Conservation (phyloP, 495 filamentous ascomycete genomes). For the Mytilinidion resinicola region DNA sequence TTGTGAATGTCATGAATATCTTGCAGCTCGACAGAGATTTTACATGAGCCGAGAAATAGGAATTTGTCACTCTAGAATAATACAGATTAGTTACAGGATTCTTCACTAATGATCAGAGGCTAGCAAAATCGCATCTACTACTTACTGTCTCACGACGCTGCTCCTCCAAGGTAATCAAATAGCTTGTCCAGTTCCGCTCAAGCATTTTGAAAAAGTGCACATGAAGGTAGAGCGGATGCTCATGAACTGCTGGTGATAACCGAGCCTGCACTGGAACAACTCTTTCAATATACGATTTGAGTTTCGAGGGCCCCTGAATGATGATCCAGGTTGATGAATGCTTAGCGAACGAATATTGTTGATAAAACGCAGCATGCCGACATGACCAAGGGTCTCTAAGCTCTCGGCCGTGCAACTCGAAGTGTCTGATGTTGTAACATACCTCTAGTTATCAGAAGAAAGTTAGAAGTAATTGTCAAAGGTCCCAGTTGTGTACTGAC, state of each 20-base stretch:
- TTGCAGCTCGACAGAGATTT: too few relatives aligned
- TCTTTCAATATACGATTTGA: background rate
- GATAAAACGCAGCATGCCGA: slow-evolving; percentile 29
- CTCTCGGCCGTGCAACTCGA: slow-evolving; percentile 23
- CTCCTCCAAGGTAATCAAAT: background rate
- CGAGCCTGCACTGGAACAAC: background rate
- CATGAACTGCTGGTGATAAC: background rate
- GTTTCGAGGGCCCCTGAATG: background rate
- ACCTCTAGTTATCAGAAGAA: slow-evolving; percentile 10
- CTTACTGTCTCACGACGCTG: too few relatives aligned
- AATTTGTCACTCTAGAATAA: too few relatives aligned
- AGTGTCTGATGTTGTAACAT: slow-evolving; percentile 31
- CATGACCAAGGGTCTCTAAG: slow-evolving; percentile 31
- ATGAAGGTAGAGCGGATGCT: background rate
- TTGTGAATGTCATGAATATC: background rate
- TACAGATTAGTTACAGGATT: too few relatives aligned
- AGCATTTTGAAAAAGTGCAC: background rate
- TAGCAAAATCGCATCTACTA: too few relatives aligned
- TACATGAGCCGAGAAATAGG: too few relatives aligned
- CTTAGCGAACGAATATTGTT: slow-evolving; percentile 13
- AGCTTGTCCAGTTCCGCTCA: background rate
- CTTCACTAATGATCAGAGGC: too few relatives aligned
- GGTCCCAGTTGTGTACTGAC: background rate
- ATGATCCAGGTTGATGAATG: background rate
- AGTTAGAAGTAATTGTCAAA: background rate